Evolutionary conservation across 2,329 filamentous ascomycete genomes (phyloP).

Genomic region (Penicillium sp.): DNA sequence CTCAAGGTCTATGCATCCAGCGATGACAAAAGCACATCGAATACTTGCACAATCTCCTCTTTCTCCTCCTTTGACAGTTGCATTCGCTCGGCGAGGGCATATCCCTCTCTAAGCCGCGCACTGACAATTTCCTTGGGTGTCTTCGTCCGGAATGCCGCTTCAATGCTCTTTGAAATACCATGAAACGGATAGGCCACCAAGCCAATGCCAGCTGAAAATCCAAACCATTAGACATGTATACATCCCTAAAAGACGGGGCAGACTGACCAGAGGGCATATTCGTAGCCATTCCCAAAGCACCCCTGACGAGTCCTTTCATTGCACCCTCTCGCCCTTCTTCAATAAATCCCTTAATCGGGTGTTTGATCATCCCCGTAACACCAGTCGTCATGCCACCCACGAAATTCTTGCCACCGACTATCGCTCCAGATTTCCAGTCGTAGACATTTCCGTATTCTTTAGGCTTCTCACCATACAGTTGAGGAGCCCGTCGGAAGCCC

Average conservation of each 20-base stretch:
- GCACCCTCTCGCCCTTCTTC: constrained; percentile 42
- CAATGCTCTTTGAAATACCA: constrained; percentile 33
- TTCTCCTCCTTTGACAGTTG: constrained; percentile 25
- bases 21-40: constrained; percentile 24
- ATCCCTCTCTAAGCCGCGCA: constrained; percentile 28
- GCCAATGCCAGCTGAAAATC: constrained; percentile 27
- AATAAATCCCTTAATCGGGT: constrained; percentile 37
- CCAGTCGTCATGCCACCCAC: constrained; percentile 42
- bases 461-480: constrained; percentile 43
- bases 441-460: constrained; percentile 42
- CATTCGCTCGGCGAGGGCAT: constrained; percentile 22
- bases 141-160: constrained; percentile 28
- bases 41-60: constrained; percentile 24
- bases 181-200: constrained; percentile 34
- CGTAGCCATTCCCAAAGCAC: constrained; percentile 26
- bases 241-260: background rate
- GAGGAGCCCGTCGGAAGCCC: constrained; percentile 42
- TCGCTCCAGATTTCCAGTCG: constrained; percentile 41
- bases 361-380: constrained; percentile 37
- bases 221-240: background rate
- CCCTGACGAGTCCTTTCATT: constrained; percentile 38
- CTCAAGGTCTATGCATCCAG: constrained; percentile 7
- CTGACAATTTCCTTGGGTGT: constrained; percentile 28
- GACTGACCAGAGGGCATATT: constrained; percentile 31
- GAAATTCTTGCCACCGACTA: constrained; percentile 43